These are phyloP conservation scores for Colletotrichum sp. DNA, from an alignment of 2,329 filamentous ascomycete species.

Conservation along the genomic window DNA sequence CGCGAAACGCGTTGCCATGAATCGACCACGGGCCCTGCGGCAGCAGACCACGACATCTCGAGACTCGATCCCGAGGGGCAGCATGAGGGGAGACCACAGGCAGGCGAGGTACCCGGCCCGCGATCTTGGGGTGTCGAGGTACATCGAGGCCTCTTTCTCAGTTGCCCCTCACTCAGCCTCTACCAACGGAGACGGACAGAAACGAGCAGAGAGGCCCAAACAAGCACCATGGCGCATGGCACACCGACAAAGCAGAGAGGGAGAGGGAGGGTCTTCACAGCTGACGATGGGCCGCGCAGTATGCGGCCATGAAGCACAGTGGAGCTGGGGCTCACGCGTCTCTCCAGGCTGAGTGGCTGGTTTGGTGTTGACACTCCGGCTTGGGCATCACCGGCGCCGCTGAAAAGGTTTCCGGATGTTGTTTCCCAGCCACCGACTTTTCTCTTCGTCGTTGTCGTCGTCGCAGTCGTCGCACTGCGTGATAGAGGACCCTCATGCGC, in stretches of 20 bases:
- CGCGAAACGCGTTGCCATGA: constrained; percentile 15
- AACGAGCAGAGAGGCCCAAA: neutral
- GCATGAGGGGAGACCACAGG: neutral
- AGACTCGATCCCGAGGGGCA: neutral
- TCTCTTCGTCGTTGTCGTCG: neutral
- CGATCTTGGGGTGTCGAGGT: neutral
- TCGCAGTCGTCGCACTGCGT: neutral
- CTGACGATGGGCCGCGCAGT: constrained; percentile 24
- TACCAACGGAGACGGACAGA: neutral
- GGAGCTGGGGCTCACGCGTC: constrained; percentile 23
- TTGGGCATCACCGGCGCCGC: constrained; percentile 20
- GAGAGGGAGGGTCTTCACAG: constrained; percentile 3
- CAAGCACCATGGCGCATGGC: constrained; percentile 11
- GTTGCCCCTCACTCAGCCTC: neutral
- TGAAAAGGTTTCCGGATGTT: constrained; percentile 9
- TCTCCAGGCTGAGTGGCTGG: constrained; percentile 21
- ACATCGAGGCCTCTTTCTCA: neutral
- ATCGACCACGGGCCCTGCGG: neutral
- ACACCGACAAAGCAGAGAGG: constrained; percentile 10
- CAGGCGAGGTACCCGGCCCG: neutral
- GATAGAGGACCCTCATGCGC: neutral
- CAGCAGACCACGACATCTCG: neutral
- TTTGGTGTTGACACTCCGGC: constrained; percentile 10
- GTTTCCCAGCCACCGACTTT: constrained; percentile 20
- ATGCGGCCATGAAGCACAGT: constrained; percentile 31